Evolutionary conservation across 2,329 filamentous ascomycete genomes (phyloP).

Genomic region (Botrytis medusae): DNA sequence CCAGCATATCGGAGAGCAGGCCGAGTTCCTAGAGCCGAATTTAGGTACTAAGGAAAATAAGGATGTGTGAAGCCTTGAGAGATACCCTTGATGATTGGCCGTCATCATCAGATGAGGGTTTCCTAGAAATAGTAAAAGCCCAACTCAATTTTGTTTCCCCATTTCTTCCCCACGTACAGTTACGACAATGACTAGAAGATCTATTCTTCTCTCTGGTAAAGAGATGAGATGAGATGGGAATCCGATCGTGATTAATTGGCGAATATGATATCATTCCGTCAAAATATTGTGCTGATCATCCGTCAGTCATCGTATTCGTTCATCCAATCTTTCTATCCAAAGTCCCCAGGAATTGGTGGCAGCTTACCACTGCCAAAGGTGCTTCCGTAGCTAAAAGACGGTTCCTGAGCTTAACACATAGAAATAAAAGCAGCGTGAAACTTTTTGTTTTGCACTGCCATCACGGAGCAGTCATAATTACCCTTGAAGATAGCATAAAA

Average conservation of each 20-base stretch:
- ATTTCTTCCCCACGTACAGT: conserved; percentile 3
- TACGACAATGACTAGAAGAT: background rate
- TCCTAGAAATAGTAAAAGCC: background rate
- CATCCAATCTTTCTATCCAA: conserved; percentile 13
- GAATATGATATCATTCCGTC: conserved; percentile 15
- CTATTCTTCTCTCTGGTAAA: background rate
- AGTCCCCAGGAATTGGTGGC: conserved; percentile 12
- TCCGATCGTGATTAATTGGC: conserved; percentile 6
- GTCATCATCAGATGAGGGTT: conserved; percentile 7
- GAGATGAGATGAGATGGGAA: conserved; percentile 4
- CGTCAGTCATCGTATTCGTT: conserved; percentile 14
- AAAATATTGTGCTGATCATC: conserved; percentile 5
- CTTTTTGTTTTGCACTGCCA: conserved; percentile 15
- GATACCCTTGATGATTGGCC: conserved; percentile 1
- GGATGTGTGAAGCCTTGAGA: background rate
- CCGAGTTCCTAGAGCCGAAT: conserved; percentile 14
- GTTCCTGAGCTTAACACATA: conserved; percentile 17
- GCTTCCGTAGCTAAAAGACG: background rate
- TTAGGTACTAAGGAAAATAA: background rate
- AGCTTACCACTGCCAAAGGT: conserved; percentile 2
- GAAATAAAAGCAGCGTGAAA: conserved; percentile 15
- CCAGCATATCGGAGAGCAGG: conserved; percentile 12
- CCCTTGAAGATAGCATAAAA: conserved; percentile 13
- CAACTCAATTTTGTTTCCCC: conserved; percentile 15
- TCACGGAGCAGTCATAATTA: conserved; percentile 2